Evolutionary conservation across 306 rosid genomes (phyloP).

Genomic region (Casuarina glauca): DNA sequence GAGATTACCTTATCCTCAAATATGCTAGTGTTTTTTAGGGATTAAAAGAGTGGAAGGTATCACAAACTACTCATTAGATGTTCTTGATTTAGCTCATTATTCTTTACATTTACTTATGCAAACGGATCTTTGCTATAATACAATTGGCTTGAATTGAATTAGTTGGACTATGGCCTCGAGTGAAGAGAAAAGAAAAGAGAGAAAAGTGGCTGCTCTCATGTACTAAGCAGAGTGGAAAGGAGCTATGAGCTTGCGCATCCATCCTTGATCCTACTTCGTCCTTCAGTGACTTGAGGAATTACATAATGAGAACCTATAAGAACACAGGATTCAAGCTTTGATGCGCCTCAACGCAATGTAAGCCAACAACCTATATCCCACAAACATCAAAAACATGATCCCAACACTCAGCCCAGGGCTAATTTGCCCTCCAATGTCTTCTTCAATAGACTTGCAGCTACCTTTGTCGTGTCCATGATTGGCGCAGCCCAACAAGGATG

Average conservation of each 20-base stretch:
- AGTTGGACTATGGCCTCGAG: background rate
- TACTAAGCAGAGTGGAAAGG: background rate
- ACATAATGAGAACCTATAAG: background rate
- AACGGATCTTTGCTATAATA: background rate
- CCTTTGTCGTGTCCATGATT: slow-evolving; percentile 17
- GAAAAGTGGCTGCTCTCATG: background rate
- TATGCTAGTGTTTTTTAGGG: too few species aligned
- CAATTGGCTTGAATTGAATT: background rate
- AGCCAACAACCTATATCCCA: slow-evolving; percentile 77
- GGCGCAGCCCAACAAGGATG: slow-evolving; percentile 59
- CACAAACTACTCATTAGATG: too few species aligned
- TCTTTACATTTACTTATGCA: background rate
- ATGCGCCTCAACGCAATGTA: slow-evolving; percentile 73
- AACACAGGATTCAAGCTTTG: slow-evolving; percentile 39
- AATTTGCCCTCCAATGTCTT: slow-evolving; percentile 76
- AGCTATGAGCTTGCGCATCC: background rate
- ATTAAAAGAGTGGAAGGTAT: too few species aligned
- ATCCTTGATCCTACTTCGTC: background rate
- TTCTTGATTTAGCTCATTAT: background rate
- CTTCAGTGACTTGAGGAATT: background rate
- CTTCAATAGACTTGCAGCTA: slow-evolving; percentile 69
- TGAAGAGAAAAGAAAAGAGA: background rate
- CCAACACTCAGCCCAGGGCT: slow-evolving; percentile 55
- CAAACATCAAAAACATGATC: slow-evolving; percentile 66
- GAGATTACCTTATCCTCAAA: too few species aligned